Evolutionary conservation across 1,284 basidiomycete species (phyloP), one percentile per base, ranked within the genome.

Genomic region (Ganoderma multipileum): DNA sequence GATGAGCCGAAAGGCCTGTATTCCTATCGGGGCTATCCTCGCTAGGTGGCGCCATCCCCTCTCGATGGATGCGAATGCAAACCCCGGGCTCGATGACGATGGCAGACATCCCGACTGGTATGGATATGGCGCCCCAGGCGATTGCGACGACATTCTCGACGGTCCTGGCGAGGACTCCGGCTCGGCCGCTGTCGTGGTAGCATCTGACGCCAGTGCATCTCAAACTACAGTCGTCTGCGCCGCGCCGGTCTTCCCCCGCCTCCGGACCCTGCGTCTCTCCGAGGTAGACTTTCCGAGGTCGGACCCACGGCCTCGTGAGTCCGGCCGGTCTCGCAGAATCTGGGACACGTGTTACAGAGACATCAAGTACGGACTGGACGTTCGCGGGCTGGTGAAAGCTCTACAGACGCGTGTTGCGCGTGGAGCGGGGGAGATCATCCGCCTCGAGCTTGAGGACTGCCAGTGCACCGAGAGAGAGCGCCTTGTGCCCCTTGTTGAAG

Each of bases 301-400:
- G 16, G 42, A 16, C 42, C 42, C 4, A 18, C 42, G 5, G 18
- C 18, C 42, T 20, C 42, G 42, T 44, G 14, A 14, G 42, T 16
- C 20, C 42, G 14, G 14, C 42, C 42, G 42, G 42, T 44, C 16
- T 18, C 16, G 16, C 42, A 44, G 16, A 4, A 1, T 20, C 42
- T 44, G 42, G 42, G 6, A 20, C 18, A 18, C 14, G 7, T 44
- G 16, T 20, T 50, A n/a, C n/a, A 12, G 23, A 0, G n/a, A 23
- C 23, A 7, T 26, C 23, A 9, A 50, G 47, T 61, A 62, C 6
- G 61, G 52, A 28, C 28, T 66, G 39, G 61, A 66, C 36, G 65
- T 36, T 2, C 6, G 16, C 7, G 60, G 61, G 3, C 52, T 66
- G 5, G 52, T 50, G 16, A 63, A 63, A 30, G 39, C 26, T 20